A percentile compares a stretch with the other conserved stretches of the same genome.
phyloP scores from a whole-genome alignment of 805 yeast species.

The Nakazawaea ambrosiae region DNA sequence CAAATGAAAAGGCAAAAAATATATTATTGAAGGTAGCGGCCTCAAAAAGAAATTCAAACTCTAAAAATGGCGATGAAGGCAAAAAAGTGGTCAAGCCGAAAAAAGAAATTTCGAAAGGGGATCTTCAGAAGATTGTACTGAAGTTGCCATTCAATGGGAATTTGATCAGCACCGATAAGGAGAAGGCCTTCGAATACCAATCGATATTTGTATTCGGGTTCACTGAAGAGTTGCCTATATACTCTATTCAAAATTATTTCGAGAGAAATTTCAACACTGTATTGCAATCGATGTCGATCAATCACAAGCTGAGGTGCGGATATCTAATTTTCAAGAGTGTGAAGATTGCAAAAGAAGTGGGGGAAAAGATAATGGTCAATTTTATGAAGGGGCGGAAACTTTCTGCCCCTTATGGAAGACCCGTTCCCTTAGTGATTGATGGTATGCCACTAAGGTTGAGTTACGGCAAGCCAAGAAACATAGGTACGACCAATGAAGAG shows the following conservation, averaged over 20 bases:
- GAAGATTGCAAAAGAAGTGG: constrained; percentile 41
- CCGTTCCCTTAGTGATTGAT: constrained; percentile 26
- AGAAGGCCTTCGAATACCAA: constrained; percentile 34
- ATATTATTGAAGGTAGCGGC: constrained; percentile 4
- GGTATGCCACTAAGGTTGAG: constrained; percentile 41
- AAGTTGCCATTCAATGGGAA: constrained; percentile 66
- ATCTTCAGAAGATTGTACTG: constrained; percentile 44
- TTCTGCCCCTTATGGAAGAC: constrained; percentile 13
- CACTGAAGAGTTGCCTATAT: constrained; percentile 59
- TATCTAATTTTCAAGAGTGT: constrained; percentile 48
- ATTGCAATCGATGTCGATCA: constrained; percentile 40
- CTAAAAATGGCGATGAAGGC: constrained; percentile 21
- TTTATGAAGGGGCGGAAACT: neutral
- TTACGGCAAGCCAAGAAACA: constrained; percentile 44
- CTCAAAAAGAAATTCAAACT: constrained; percentile 8
- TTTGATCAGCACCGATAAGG: constrained; percentile 25
- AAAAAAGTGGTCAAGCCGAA: constrained; percentile 34
- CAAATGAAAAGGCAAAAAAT: constrained; percentile 3
- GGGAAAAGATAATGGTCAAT: constrained; percentile 17
- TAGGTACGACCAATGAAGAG: constrained; percentile 37
- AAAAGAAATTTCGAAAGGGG: constrained; percentile 25
- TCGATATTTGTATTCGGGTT: constrained; percentile 75
- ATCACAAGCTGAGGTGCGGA: constrained; percentile 59
- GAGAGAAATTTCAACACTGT: constrained; percentile 32
- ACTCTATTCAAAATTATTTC: constrained; percentile 45